These are phyloP conservation scores for Penicillium capsulatum DNA, from an alignment of 2,329 filamentous ascomycete genomes.

Conservation along the genomic window DNA sequence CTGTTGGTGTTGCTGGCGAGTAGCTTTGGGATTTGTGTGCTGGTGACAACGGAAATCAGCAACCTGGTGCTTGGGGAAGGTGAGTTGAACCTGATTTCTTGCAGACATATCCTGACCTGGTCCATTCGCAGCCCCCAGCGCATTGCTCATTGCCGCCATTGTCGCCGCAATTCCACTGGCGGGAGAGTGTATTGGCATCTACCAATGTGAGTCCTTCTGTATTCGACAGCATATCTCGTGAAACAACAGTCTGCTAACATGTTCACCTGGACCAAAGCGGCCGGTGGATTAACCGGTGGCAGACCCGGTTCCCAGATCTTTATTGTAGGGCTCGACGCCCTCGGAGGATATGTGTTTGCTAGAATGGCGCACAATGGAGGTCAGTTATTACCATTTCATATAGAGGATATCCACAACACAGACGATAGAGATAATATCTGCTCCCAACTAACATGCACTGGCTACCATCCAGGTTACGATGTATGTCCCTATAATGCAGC, in stretches of 20 bases:
- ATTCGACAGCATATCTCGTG: not conserved
- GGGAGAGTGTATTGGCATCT: slow-evolving; percentile 16
- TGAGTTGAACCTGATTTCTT: too few relatives aligned
- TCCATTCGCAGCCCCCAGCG: slow-evolving; percentile 10
- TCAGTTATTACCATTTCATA: too few relatives aligned
- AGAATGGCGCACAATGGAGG: slow-evolving; percentile 18
- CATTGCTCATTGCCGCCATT: slow-evolving; percentile 13
- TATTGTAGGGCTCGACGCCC: slow-evolving; percentile 13
- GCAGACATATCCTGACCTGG: too few relatives aligned
- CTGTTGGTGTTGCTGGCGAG: slow-evolving; percentile 11
- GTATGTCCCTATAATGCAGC: slow-evolving; percentile 16
- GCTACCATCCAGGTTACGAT: slow-evolving; percentile 8
- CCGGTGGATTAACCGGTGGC: slow-evolving; percentile 10
- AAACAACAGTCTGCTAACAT: not conserved
- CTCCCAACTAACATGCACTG: not conserved
- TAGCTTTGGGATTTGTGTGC: slow-evolving; percentile 14
- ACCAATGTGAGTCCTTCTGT: slow-evolving; percentile 8
- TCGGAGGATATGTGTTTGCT: slow-evolving; percentile 18
- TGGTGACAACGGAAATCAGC: slow-evolving; percentile 14
- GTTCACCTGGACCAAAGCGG: slow-evolving; percentile 5
- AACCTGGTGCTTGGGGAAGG: slow-evolving; percentile 16
- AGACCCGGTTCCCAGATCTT: slow-evolving; percentile 5
- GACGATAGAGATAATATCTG: too few relatives aligned
- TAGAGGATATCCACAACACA: too few relatives aligned
- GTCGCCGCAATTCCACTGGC: slow-evolving; percentile 15